Evolutionary conservation across 441 rosid genomes (phyloP), one percentile per base, ranked within the genome.

Genomic region (Hura crepitans): DNA sequence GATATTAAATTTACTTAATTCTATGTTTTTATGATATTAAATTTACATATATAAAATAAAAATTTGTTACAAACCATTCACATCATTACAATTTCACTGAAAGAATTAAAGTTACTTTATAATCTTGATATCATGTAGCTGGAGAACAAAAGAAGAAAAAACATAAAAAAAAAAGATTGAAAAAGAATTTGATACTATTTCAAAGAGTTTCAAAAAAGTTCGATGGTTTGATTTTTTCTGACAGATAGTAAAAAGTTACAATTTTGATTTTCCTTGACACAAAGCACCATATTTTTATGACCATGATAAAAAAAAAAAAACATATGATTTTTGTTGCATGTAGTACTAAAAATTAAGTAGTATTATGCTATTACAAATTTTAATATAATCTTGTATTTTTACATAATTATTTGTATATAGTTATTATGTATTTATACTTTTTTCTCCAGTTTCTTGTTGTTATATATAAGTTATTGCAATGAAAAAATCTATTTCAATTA

Each of bases 91-190:
- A 70, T 95, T 96, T 18, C 99, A 96, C 54, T 96, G 97, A 90
- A 95, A 70, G 99, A 92, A 79, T 95, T 95, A 80, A n/a, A 95
- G 97, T 83, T 90, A 97, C 84, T 95, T 95, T 97, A 95, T 95
- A 64, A 97, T 93, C 76, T 97, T 85, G 63, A 95, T 88, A 75
- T 95, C 99, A 78, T 92, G 92, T 54, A 95, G 92, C 99, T 95
- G 86, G 66, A 81, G 50, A 66, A 69, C 39, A 35, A 35, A 35
- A 35, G 7, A 35, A 35, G 4, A 49, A 75, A 64, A 35, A 23
- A 59, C 0, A 45, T 17, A 0, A 13, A 65, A 60, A 2, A 10
- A 56, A 11, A 39, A 57, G n/a, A 49, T 57, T 22, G 54, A 46
- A 28, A 22, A 18, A 72, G 6, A n/a, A n/a, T n/a, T n/a, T n/a